Conservation (phyloP, 1,284 basidiomycete species). For the Lignosus rhinocerotis region DNA sequence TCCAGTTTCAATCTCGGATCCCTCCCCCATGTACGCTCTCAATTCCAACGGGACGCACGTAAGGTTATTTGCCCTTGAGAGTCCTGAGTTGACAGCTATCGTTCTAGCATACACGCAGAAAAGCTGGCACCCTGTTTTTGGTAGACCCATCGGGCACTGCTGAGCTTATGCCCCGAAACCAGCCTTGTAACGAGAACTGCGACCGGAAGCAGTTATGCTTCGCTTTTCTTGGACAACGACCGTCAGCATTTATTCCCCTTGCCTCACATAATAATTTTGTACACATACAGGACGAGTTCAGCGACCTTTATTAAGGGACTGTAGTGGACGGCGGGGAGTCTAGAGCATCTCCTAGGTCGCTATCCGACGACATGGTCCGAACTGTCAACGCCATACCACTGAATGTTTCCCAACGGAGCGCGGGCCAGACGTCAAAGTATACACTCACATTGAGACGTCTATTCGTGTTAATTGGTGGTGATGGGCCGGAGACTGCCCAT, state of each 20-base stretch:
- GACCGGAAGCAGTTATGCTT: neutral
- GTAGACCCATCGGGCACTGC: too few species aligned
- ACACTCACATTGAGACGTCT: neutral
- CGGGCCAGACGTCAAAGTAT: neutral
- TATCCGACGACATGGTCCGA: neutral
- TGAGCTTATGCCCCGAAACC: too few species aligned
- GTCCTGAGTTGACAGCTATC: neutral
- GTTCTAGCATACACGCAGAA: neutral
- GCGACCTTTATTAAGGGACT: too few species aligned
- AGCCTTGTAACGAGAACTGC: too few species aligned
- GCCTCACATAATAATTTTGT: too few species aligned
- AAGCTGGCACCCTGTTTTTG: neutral
- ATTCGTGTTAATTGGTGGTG: neutral
- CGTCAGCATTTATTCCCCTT: neutral
- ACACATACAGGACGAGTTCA: too few species aligned
- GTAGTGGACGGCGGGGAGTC: too few species aligned
- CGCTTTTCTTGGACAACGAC: neutral
- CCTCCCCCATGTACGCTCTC: neutral
- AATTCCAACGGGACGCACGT: neutral
- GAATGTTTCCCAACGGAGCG: neutral
- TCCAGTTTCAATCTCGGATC: neutral
- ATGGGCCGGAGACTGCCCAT: neutral
- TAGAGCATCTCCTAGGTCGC: neutral
- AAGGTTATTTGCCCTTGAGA: neutral
- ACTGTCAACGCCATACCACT: neutral